phyloP scores from a whole-genome alignment of 2,329 filamentous ascomycete genomes.

The Coniochaeta prunicola region DNA sequence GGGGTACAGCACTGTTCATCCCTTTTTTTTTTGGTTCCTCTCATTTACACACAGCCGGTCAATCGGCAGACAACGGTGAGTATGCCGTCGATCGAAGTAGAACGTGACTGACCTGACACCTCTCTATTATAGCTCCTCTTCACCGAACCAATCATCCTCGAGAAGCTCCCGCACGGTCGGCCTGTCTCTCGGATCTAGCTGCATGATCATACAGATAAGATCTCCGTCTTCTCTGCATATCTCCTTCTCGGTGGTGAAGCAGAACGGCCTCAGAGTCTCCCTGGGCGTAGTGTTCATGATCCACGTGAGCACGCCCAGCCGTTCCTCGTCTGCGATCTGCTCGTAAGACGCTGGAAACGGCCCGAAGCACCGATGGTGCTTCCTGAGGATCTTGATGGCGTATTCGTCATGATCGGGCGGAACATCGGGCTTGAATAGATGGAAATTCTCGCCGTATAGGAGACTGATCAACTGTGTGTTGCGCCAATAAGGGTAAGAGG shows the following conservation, averaged over 20 bases:
- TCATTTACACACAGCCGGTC: no score
- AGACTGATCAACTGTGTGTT: slow-evolving; percentile 13
- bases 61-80: no score
- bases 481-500: slow-evolving; percentile 1
- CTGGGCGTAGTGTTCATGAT: slow-evolving; percentile 10
- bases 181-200: slow-evolving; percentile 18
- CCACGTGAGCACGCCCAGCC: slow-evolving; percentile 10
- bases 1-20: no score
- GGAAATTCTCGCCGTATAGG: slow-evolving; percentile 15
- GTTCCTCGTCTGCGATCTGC: slow-evolving; percentile 11
- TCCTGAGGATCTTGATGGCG: slow-evolving; percentile 15
- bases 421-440: slow-evolving; percentile 15
- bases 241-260: slow-evolving; percentile 10
- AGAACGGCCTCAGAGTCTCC: slow-evolving; percentile 14
- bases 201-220: slow-evolving; percentile 18
- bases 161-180: slow-evolving; percentile 18
- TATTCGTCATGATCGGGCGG: slow-evolving; percentile 11
- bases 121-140: no score
- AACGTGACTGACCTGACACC: no score
- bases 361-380: slow-evolving; percentile 16
- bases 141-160: slow-evolving; percentile 17
- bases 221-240: slow-evolving; percentile 14
- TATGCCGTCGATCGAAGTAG: no score
- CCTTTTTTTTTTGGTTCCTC: no score
- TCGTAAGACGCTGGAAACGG: slow-evolving; percentile 11